These are phyloP conservation scores for Tolypocladium endophyticum DNA, from an alignment of 2,329 filamentous ascomycete genomes.

Conservation along the genomic window DNA sequence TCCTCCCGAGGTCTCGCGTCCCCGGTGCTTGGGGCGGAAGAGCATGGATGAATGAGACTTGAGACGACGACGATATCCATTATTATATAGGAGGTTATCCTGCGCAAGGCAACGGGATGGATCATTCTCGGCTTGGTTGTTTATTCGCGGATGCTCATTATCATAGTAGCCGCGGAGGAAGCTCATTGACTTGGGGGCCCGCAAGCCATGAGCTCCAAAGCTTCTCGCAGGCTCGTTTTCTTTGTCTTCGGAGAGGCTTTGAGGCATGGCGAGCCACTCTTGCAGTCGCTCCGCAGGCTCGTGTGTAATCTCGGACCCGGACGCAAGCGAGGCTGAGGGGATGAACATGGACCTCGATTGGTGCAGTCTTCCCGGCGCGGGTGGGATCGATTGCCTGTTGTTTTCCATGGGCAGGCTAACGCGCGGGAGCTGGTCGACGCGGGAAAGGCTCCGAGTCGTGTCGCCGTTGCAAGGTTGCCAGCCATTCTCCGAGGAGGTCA, in stretches of 20 bases:
- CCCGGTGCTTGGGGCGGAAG: constrained; percentile 27
- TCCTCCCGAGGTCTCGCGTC: constrained; percentile 19
- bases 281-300: constrained; percentile 3
- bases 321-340: constrained; percentile 13
- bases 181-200: constrained; percentile 45
- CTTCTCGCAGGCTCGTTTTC: constrained; percentile 17
- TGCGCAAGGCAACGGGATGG: constrained; percentile 23
- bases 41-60: constrained; percentile 32
- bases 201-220: constrained; percentile 14
- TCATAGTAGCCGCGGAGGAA: constrained; percentile 28
- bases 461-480: background rate
- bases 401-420: constrained; percentile 37
- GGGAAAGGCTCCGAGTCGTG: constrained; percentile 2
- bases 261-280: constrained; percentile 5
- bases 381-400: constrained; percentile 33
- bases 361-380: constrained; percentile 38
- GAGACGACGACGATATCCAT: constrained; percentile 22
- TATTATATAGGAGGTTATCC: constrained; percentile 23
- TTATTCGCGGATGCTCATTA: constrained; percentile 5
- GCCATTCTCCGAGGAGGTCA: background rate
- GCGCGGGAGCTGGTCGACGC: constrained; percentile 22
- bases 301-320: constrained; percentile 1
- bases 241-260: constrained; percentile 7
- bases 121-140: constrained; percentile 17
- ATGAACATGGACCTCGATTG: constrained; percentile 46